Evolutionary conservation across 2,329 filamentous ascomycete genomes (phyloP).

Genomic region (Arthrobotrys pseudoclavata): DNA sequence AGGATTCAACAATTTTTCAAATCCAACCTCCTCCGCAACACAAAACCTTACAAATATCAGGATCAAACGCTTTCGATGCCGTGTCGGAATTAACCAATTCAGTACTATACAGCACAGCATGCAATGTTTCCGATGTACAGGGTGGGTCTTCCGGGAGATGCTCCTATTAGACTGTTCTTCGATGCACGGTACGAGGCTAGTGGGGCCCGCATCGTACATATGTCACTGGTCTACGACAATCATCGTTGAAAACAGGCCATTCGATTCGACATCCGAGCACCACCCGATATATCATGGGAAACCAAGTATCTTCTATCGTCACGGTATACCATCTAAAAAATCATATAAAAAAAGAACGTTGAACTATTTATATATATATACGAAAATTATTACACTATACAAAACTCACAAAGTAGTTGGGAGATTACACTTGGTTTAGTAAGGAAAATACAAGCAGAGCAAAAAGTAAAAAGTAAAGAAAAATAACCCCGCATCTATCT

Average conservation of each 20-base stretch:
- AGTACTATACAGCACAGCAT: slow-evolving; percentile 65
- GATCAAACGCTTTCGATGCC: slow-evolving; percentile 13
- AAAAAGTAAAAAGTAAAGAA: not conserved
- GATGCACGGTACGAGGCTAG: no score
- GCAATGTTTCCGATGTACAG: slow-evolving; percentile 70
- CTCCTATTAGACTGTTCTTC: slow-evolving; percentile 18
- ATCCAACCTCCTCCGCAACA: slow-evolving; percentile 69
- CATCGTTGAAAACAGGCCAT: slow-evolving; percentile 32
- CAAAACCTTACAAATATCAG: slow-evolving; percentile 66
- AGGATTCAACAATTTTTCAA: slow-evolving; percentile 67
- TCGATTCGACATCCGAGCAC: slow-evolving; percentile 55
- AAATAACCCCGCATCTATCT: slow-evolving; percentile 34
- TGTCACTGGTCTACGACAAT: slow-evolving; percentile 3
- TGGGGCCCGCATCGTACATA: slow-evolving; percentile 28
- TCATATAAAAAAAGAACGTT: not conserved
- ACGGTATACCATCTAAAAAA: no score
- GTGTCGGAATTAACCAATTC: no score
- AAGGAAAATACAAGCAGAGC: not conserved
- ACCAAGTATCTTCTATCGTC: not conserved
- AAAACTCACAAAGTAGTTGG: not conserved
- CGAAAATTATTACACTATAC: slow-evolving; percentile 38
- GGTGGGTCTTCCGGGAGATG: slow-evolving; percentile 29
- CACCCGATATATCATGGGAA: not conserved
- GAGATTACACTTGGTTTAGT: not conserved
- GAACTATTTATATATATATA: slow-evolving; percentile 7